These are phyloP conservation scores for Acacia acuminata DNA, from an alignment of 306 rosid genomes.

Conservation along the genomic window DNA sequence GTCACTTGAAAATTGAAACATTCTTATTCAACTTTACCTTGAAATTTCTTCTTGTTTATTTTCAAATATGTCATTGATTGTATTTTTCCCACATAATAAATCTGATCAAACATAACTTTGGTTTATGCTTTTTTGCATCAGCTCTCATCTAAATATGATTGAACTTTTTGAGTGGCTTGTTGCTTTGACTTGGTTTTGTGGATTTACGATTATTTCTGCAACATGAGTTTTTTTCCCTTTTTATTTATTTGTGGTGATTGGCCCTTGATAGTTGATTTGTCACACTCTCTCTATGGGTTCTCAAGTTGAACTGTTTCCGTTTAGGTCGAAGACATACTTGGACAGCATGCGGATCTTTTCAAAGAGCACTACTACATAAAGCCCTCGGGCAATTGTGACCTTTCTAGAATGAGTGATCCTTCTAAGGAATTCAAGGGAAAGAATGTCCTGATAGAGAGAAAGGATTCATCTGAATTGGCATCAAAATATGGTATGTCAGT, in stretches of 20 bases:
- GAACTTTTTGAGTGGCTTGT: neutral
- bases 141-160: neutral
- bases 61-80: neutral
- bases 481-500: slow-evolving; percentile 62
- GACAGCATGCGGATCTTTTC: slow-evolving; percentile 80
- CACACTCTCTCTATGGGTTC: slow-evolving; percentile 8
- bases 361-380: slow-evolving; percentile 78
- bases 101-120: neutral
- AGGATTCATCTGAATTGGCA: slow-evolving; percentile 57
- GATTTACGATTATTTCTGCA: neutral
- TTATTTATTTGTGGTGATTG: neutral
- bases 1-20: neutral
- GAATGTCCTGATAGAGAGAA: slow-evolving; percentile 83
- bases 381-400: slow-evolving; percentile 76
- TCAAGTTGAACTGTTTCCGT: slow-evolving; percentile 27
- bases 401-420: slow-evolving; percentile 90
- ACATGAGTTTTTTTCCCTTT: neutral
- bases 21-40: neutral
- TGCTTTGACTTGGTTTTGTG: neutral
- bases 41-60: slow-evolving; percentile 1
- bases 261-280: slow-evolving; percentile 5
- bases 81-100: neutral
- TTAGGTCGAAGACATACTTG: slow-evolving; percentile 81
- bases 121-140: neutral
- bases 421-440: slow-evolving; percentile 78